These are phyloP conservation scores for Colletotrichum euphorbiae DNA, from an alignment of 2,329 filamentous ascomycete genomes.

Conservation along the genomic window DNA sequence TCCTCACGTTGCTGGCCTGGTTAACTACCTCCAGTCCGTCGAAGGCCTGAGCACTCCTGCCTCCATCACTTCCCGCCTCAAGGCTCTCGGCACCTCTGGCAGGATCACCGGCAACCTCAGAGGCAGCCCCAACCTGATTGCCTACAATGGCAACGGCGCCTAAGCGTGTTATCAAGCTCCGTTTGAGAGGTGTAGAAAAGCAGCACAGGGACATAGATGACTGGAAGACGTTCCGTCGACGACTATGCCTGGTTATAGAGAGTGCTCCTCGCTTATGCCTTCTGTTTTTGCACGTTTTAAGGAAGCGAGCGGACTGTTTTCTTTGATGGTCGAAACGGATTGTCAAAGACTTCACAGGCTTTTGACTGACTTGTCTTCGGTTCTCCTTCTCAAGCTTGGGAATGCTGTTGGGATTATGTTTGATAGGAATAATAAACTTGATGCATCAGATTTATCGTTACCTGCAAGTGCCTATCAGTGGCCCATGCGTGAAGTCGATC, in stretches of 20 bases:
- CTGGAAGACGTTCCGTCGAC: conserved; percentile 24
- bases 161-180: conserved; percentile 1
- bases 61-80: conserved; percentile 55
- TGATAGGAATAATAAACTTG: conserved; percentile 16
- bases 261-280: neutral
- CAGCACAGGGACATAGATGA: neutral
- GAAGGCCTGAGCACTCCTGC: conserved; percentile 55
- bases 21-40: conserved; percentile 64
- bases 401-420: neutral
- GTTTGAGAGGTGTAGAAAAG: neutral
- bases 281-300: neutral
- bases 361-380: neutral
- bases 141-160: conserved; percentile 56
- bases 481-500: neutral
- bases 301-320: conserved; percentile 3
- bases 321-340: neutral
- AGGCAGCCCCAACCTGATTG: conserved; percentile 58
- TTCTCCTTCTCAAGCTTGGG: neutral
- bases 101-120: conserved; percentile 49
- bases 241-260: too few relatives aligned
- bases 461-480: neutral
- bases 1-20: conserved; percentile 71
- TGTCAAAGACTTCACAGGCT: conserved; percentile 4
- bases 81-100: conserved; percentile 54
- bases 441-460: neutral